Base-by-base conservation (phyloP, 2,329 filamentous ascomycete species). In the Sarocladiaceae sp. region DNA sequence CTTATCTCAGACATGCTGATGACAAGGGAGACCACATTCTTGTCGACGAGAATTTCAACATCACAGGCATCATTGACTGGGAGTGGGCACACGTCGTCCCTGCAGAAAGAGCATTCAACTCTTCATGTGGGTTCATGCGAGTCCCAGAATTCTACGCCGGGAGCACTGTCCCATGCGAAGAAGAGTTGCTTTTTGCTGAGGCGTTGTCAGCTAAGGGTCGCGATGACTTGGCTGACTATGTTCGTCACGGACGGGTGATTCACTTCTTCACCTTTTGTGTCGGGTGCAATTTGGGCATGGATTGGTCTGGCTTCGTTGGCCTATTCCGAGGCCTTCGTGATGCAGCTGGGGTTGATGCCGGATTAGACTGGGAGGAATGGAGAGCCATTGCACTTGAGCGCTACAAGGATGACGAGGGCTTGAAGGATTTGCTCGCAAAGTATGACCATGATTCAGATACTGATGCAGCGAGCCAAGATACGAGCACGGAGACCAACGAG, bases 1-100 rank as follows among this genome's bases (percentile, higher is more conserved):
- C 70, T 59, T 77, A 71, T 52, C 59, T 79, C 8, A 77, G 74
- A 55, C 60, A 65, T 37, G 56, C 56, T 48, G 63, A 64, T 52
- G 73, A 78, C 55, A 78, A 77, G 57, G 74, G 71, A 2, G 72
- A 77, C 50, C 73, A 78, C 46, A 67, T 79, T 13, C 61, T 79
- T 1, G 68, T 71, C 2, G 70, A 79, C 53, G 64, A 73, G 3
- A 46, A 74, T 7, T 73, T 65, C 53, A 72, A 74, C 52, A 69
- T 79, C 29, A 76, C 70, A 5, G 73, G 71, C 1, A 72, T 79
- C 28, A 72, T 78, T 50, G 74, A 78, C 55, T 78, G 67, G 68
- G 63, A 67, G 42, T 67, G 60, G 64, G 66, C 67, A n/a, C 56
- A 66, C 26, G 66, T 64, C 4, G 66, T 64, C 17, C 56, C 68